A percentile compares a stretch with the other conserved stretches of the same genome.
phyloP scores from a whole-genome alignment of 805 yeast species.

The Barnettozyma botsteinii region DNA sequence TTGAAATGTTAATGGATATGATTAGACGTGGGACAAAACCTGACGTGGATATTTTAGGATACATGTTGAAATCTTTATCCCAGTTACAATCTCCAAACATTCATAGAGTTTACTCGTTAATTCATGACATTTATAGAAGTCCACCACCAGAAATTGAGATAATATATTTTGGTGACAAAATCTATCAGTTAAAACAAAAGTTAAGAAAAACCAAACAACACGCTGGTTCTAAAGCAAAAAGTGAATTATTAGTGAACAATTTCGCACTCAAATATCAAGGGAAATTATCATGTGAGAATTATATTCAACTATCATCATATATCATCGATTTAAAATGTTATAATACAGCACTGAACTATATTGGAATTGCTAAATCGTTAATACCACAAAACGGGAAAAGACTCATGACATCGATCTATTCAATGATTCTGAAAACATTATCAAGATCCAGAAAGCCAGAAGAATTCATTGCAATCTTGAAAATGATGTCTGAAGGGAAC shows the following conservation, averaged over 20 bases:
- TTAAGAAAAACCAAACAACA: not conserved
- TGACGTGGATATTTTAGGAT: constrained; percentile 7
- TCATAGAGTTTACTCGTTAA: constrained; percentile 11
- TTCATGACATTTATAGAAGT: constrained; percentile 8
- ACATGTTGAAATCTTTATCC: constrained; percentile 10
- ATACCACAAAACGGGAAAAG: not conserved
- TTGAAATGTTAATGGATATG: constrained; percentile 5
- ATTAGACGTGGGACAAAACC: constrained; percentile 21
- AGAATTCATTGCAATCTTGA: not conserved
- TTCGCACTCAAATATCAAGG: constrained; percentile 7
- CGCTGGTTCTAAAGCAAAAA: not conserved
- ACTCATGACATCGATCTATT: not conserved
- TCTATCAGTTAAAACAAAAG: not conserved
- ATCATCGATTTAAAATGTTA: constrained; percentile 6
- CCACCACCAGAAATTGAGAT: not conserved
- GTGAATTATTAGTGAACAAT: not conserved
- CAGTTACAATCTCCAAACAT: constrained; percentile 11
- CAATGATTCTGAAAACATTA: constrained; percentile 3
- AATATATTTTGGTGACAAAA: not conserved
- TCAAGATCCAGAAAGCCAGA: not conserved
- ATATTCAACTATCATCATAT: constrained; percentile 8
- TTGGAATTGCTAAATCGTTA: constrained; percentile 11
- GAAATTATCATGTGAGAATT: constrained; percentile 5
- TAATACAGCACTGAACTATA: constrained; percentile 9
- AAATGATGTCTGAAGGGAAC: not conserved